Base-by-base conservation (phyloP, 495 filamentous ascomycete species). In the Aspergillus affinis region DNA sequence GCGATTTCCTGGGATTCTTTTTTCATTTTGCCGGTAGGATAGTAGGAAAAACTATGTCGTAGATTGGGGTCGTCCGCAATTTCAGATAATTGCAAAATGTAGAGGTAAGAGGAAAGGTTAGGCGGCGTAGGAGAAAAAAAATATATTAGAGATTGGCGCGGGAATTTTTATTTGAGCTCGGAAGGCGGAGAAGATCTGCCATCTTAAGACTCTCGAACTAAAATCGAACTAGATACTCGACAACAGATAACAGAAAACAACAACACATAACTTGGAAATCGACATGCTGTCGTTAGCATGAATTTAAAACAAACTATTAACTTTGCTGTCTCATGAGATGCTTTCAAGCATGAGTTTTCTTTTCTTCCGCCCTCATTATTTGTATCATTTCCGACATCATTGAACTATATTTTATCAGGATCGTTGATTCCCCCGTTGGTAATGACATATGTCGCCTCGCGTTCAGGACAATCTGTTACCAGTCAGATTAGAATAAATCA, bases 361-460 rank as follows among this genome's bases (percentile, higher is more conserved):
- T 49, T 6, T 49, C 3, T 49, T 21, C 12, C n/a, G 0, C 50
- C 52, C 8, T 45, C 27, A 49, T 15, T 19, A 49, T 26, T 1
- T n/a, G 48, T 5, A 21, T 2, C n/a, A 20, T 21, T 21, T 21
- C n/a, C 10, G 10, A 32, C 6, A 26, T 32, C 3, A 6, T 32
- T 6, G 6, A 53, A 51, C 62, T 64, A 77, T 51, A 69, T 60
- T 71, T 90, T 90, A 52, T 89, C 87, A 6, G 87, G 86, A 70
- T 90, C 88, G 55, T 81, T 86, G 74, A 90, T 89, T 9, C 87
- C 87, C n/a, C 89, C 89, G 55, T 82, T 88, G 45, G 87, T 90
- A 62, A 92, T 92, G 59, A 92, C 77, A 69, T 92, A 92, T 4
- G 84, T 90, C 13, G 89, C 88, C 71, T 92, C 89, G 19, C 82